Conservation (phyloP, 257 asterid species). For the Scutellaria minor region DNA sequence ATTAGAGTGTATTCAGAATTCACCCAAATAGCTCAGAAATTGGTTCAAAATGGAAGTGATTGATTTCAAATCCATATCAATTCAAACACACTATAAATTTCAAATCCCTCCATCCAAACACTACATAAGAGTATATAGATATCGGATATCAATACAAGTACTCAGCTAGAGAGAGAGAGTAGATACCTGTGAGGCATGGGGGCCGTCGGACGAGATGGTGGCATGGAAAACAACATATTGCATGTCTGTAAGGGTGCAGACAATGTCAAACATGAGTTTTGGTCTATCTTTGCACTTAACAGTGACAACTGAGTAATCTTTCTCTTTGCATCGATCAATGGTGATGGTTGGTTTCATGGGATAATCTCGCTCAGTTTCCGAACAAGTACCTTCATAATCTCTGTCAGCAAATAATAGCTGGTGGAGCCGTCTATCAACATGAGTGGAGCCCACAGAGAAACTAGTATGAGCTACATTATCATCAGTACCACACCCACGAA, state of each 20-base stretch:
- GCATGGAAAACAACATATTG: slow-evolving; percentile 93
- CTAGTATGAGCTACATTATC: slow-evolving; percentile 59
- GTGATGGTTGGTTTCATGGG: slow-evolving; percentile 59
- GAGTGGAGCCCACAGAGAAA: slow-evolving; percentile 70
- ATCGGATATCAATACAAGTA: background rate
- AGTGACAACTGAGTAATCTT: slow-evolving; percentile 83
- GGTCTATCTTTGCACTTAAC: slow-evolving; percentile 92
- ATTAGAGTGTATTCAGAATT: too few species aligned
- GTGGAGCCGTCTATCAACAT: slow-evolving; percentile 88
- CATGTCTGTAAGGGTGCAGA: slow-evolving; percentile 97
- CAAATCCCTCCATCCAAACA: too few species aligned
- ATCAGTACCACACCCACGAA: slow-evolving; percentile 58
- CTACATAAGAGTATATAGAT: background rate
- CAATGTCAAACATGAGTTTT: slow-evolving; percentile 95
- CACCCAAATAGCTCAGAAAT: too few species aligned
- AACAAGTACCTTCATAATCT: slow-evolving; percentile 68
- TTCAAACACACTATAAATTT: too few species aligned
- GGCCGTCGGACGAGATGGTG: slow-evolving; percentile 79
- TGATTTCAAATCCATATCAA: too few species aligned
- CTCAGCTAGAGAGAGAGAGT: background rate
- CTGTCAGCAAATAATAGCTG: slow-evolving; percentile 86
- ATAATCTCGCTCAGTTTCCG: slow-evolving; percentile 41
- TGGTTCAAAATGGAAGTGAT: too few species aligned
- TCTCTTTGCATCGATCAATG: slow-evolving; percentile 81
- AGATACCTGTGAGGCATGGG: slow-evolving; percentile 85